Evolutionary conservation across 1,284 basidiomycete genomes (phyloP), one percentile per base, ranked within the genome.

Genomic region (Psilocybe mexicana): DNA sequence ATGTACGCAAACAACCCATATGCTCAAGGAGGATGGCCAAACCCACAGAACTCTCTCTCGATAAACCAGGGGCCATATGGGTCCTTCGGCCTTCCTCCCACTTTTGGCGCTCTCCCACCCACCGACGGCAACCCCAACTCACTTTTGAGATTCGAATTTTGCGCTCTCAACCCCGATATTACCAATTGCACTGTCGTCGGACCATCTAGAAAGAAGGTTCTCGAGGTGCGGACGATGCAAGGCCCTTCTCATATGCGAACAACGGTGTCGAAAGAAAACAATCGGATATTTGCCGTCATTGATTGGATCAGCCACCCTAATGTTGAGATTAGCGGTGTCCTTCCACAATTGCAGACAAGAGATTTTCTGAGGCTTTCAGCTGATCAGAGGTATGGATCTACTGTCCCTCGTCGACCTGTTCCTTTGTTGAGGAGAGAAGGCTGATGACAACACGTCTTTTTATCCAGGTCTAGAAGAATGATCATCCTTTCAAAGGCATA

Each of bases 1-100:
- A 69, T 69, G 67, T 65, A 64, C 49, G 57, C 59, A 28, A 69
- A 64, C 45, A 69, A 69, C 52, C 66, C 66, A 45, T 69, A 66
- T 40, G 65, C 67, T 28, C 67, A 67, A 60, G 66, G 57, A 36
- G 66, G 67, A 11, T 69, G 67, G 67, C 58, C 61, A 26, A 67
- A 67, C 44, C 66, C 65, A 2, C 61, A 66, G 24, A 67, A 69
- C 33, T 58, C 64, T 40, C 51, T 61, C 26, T 63, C 67, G 0
- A 65, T 69, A 36, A 65, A 65, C 33, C 56, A 57, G 10, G 23
- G 43, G 11, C 62, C 62, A 24, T 58, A 18, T n/a, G 24, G 57
- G 59, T 59, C 54, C 26, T 25, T 51, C 0, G 35, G 46, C 14
- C 58, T 58, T 24, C 63, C 65, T 1, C 66, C 66, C 4, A 69